A percentile compares a stretch with the other conserved stretches of the same genome.
phyloP scores from a whole-genome alignment of 106 monocot species.

The Gastrodia elata region DNA sequence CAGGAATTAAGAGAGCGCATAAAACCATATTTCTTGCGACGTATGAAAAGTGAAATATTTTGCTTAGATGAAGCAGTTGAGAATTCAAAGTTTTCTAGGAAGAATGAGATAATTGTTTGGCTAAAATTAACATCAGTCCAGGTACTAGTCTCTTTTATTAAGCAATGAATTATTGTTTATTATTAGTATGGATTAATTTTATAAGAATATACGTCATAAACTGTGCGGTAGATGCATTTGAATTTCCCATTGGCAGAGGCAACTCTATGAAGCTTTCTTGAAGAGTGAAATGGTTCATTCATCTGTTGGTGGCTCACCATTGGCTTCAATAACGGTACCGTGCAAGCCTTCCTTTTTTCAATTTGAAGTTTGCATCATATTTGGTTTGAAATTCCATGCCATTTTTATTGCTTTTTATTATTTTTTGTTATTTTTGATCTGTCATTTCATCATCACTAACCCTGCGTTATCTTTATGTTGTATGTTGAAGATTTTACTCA shows the following conservation, averaged over 20 bases:
- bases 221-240: neutral
- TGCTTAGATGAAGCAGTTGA: slow-evolving; percentile 24
- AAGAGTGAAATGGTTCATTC: slow-evolving; percentile 80
- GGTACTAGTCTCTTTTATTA: slow-evolving; percentile 25
- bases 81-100: slow-evolving; percentile 48
- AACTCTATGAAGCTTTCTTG: slow-evolving; percentile 96
- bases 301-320: slow-evolving; percentile 64
- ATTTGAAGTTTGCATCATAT: too few species aligned
- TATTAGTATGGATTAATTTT: neutral
- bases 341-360: neutral
- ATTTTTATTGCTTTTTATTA: too few species aligned
- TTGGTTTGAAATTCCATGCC: too few species aligned
- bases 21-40: slow-evolving; percentile 89
- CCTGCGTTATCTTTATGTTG: too few species aligned
- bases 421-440: too few species aligned
- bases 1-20: slow-evolving; percentile 85
- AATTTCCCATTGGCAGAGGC: slow-evolving; percentile 48
- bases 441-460: too few species aligned
- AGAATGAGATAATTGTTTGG: slow-evolving; percentile 94
- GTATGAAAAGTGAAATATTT: slow-evolving; percentile 91
- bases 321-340: slow-evolving; percentile 87
- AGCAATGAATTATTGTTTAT: neutral
- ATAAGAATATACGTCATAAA: neutral
- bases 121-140: slow-evolving; percentile 66
- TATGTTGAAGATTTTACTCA: too few species aligned